Conservation (phyloP, 2,329 filamentous ascomycete species). For the Penicillium sp. region DNA sequence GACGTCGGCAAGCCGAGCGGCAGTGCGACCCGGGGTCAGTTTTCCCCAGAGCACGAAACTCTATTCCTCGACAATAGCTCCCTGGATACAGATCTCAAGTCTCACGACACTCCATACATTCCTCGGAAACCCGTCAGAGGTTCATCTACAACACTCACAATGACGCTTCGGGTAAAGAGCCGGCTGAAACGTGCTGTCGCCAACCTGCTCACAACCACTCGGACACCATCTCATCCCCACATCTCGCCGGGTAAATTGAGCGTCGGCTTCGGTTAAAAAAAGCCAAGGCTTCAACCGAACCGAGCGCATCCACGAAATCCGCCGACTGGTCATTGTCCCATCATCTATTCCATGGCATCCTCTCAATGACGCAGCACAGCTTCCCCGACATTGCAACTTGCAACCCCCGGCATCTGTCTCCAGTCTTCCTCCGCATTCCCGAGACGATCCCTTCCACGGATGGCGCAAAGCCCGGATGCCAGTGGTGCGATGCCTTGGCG, state of each 20-base stretch:
- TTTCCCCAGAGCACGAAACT: not conserved
- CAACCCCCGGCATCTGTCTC: conserved; percentile 18
- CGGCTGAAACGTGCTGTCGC: not conserved
- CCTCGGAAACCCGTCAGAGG: conserved; percentile 2
- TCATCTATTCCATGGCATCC: not conserved
- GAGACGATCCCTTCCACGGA: conserved; percentile 21
- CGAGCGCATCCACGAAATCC: conserved; percentile 5
- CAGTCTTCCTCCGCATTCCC: conserved; percentile 22
- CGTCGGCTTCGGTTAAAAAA: conserved; percentile 22
- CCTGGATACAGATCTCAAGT: too few relatives aligned
- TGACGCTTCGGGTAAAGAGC: not conserved
- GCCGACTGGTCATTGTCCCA: conserved; percentile 13
- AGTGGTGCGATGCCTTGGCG: conserved; percentile 14
- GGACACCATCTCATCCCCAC: not conserved
- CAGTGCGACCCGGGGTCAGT: not conserved
- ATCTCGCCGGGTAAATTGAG: not conserved
- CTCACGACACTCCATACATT: not conserved
- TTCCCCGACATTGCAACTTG: conserved; percentile 13
- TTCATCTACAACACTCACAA: too few relatives aligned
- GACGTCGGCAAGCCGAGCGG: conserved; percentile 25
- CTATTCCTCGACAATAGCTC: not conserved
- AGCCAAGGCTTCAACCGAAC: conserved; percentile 8
- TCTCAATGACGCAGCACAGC: conserved; percentile 21
- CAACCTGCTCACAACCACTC: not conserved
- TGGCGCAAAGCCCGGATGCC: conserved; percentile 1